Percentiles rank a stretch among this genome's conserved stretches.
Conservation (phyloP, 169 alveolate species). For the Toxoplasma gondii region DNA sequence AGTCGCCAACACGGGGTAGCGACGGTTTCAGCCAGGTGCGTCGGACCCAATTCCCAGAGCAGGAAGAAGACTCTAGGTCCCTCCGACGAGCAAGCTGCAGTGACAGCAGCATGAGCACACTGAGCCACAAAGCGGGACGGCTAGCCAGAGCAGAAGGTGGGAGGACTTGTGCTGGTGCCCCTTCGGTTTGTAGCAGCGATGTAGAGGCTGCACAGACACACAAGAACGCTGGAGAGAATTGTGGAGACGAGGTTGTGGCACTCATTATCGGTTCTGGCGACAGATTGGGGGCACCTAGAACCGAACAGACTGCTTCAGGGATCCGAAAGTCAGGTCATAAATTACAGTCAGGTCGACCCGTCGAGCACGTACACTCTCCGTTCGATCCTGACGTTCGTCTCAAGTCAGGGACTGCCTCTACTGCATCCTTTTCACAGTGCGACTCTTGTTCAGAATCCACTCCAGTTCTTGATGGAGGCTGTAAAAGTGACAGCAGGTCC, state of each 20-base stretch:
- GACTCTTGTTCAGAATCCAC: no score
- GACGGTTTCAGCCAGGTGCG: neutral
- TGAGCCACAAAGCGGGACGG: conserved; percentile 6
- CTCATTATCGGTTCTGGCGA: no score
- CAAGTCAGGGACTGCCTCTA: no score
- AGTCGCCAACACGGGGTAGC: neutral
- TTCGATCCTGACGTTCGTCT: no score
- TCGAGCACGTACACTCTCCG: no score
- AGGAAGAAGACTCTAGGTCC: neutral
- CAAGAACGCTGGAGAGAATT: neutral
- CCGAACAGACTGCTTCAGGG: no score
- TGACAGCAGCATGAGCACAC: neutral
- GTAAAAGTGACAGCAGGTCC: no score
- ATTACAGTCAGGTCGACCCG: no score
- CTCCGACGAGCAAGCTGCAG: conserved; percentile 19
- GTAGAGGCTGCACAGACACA: neutral
- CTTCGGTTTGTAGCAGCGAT: neutral
- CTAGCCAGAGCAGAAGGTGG: neutral
- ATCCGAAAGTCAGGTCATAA: no score
- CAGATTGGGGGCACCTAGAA: no score
- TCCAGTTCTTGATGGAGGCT: no score
- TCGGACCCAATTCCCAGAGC: neutral
- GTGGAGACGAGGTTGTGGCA: neutral
- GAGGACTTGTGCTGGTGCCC: neutral
- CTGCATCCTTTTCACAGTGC: no score